Evolutionary conservation across 2,329 filamentous ascomycete species (phyloP), one percentile per base, ranked within the genome.

Genomic region (Trichoderma citrinoviride): DNA sequence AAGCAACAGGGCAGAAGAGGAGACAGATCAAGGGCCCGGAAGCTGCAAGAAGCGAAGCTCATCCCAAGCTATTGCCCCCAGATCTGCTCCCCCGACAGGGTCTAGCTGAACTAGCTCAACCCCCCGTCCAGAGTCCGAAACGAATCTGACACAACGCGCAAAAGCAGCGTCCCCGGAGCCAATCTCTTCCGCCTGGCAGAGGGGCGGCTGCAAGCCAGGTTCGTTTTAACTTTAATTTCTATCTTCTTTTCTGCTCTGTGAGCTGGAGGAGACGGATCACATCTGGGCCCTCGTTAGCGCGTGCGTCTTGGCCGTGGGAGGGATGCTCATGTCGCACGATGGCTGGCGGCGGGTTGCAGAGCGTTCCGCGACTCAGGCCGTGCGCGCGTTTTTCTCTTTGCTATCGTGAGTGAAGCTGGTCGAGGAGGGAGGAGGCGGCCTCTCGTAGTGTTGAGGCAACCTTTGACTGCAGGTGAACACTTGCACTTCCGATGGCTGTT

Each of bases 61-160:
- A 21, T 43, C 49, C 49, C 47, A 44, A 37, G 33, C 33, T 14
- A 25, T 19, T 44, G 19, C 29, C 55, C 44, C 56, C 56, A 27
- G 44, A 29, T 41, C 12, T 44, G 10, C 33, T 37, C 33, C 33
- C 33, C 57, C n/a, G 29, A 50, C 37, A 54, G 46, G 40, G 44
- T 33, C 40, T n/a, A 58, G 47, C 27, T 64, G 27, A 37, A 37
- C 47, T 65, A 58, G 63, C 46, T 65, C 54, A 49, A 37, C 33
- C 47, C 62, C 54, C 55, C 41, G 44, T 43, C 46, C 47, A 40
- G 44, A 54, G 54, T 60, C 46, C 67, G 64, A 67, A 69, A 69
- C 68, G 27, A 56, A 66, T 43, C 44, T 68, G 68, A 69, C 55
- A 68, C 68, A 61, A 37, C 44, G 54, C 37, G 54, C 46, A 50